These are phyloP conservation scores for Scenedesmus sp. DNA, from an alignment of 163 green algal genomes.

Conservation along the genomic window DNA sequence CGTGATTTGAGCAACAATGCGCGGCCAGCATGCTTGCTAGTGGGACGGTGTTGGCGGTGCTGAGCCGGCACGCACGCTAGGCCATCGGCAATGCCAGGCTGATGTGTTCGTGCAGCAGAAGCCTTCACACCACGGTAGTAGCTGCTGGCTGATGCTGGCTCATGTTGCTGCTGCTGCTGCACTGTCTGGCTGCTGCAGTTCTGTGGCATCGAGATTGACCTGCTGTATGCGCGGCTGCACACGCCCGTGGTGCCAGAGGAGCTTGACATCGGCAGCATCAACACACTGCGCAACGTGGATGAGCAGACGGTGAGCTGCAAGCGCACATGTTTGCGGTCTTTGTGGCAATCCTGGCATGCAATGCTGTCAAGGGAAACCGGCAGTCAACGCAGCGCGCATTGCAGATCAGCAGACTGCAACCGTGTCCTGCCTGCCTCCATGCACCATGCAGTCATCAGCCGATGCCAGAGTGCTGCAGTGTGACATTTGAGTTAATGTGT, in stretches of 20 bases:
- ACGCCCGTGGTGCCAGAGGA: conserved; percentile 79
- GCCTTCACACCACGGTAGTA: not conserved
- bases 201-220: conserved; percentile 93
- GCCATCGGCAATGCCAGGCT: not conserved
- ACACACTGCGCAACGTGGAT: conserved; percentile 89
- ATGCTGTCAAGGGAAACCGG: no score
- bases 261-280: conserved; percentile 88
- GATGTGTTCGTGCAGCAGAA: not conserved
- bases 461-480: no score
- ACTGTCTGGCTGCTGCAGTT: conserved; percentile 71
- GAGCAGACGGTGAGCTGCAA: conserved; percentile 74
- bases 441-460: no score
- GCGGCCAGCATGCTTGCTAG: no score
- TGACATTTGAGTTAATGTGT: no score
- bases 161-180: not conserved
- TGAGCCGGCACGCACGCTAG: no score
- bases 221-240: conserved; percentile 93
- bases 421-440: no score
- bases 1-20: no score
- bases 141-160: not conserved
- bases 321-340: conserved; percentile 64
- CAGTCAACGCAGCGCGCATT: conserved; percentile 85
- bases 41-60: no score
- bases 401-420: conserved; percentile 85
- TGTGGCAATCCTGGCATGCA: no score